Conservation (phyloP, 441 rosid species). For the Dalechampia spathulata region DNA sequence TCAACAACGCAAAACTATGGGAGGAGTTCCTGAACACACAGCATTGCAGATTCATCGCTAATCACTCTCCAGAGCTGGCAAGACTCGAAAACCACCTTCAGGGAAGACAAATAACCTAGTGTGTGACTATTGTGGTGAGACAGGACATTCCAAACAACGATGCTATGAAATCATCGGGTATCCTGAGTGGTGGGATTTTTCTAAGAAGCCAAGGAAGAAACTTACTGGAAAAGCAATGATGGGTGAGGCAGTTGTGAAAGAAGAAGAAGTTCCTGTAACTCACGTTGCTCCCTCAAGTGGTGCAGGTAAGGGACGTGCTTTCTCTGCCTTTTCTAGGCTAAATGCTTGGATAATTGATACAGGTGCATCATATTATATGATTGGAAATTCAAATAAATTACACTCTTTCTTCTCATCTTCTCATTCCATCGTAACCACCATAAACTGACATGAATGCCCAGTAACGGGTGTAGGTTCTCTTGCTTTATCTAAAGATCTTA, state of each 20-base stretch:
- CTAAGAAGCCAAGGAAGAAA: background rate
- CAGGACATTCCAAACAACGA: background rate
- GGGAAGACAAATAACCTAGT: background rate
- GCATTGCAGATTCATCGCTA: background rate
- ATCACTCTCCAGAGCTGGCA: background rate
- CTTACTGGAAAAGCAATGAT: background rate
- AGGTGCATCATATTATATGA: conserved; percentile 14
- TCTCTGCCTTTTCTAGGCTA: conserved; percentile 1
- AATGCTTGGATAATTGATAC: conserved; percentile 13
- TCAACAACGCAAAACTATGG: background rate
- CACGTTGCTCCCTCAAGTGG: background rate
- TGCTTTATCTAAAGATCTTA: background rate
- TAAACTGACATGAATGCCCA: background rate
- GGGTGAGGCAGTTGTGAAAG: too few species aligned
- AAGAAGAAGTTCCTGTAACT: background rate
- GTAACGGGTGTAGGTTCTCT: background rate
- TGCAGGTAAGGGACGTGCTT: background rate
- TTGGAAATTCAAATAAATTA: background rate
- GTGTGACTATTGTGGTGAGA: conserved; percentile 1
- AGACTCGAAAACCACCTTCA: too few species aligned
- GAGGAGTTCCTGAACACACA: background rate
- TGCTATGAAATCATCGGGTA: background rate
- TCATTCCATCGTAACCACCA: background rate
- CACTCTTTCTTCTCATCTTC: background rate
- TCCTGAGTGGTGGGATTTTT: background rate